Conservation (phyloP, 352 stramenopile species). For the Aphanomyces cochlioides region DNA sequence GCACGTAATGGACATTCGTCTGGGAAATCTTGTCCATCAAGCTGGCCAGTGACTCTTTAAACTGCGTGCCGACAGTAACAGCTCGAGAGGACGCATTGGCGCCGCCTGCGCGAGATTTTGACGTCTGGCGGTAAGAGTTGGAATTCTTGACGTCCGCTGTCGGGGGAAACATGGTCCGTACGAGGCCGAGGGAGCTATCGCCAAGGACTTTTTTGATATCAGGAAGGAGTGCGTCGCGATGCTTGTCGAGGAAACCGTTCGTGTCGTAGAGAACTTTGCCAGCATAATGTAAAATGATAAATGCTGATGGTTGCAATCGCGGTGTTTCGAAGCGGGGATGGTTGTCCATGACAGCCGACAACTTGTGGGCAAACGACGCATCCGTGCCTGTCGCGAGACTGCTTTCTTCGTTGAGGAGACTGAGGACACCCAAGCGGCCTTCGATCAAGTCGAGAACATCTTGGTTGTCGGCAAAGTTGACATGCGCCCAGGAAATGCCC, state of each 20-base stretch:
- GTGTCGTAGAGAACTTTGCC: constrained; percentile 83
- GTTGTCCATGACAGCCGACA: constrained; percentile 84
- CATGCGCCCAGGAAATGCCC: constrained; percentile 88
- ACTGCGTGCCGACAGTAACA: constrained; percentile 73
- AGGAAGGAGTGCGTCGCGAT: constrained; percentile 75
- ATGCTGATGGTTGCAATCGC: constrained; percentile 73
- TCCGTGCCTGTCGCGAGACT: constrained; percentile 80
- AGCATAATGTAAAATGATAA: constrained; percentile 84
- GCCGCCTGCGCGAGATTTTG: neutral
- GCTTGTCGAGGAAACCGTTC: constrained; percentile 79
- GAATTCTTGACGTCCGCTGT: neutral
- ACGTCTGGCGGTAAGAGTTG: neutral
- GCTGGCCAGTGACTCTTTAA: constrained; percentile 76
- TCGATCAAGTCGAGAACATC: constrained; percentile 89
- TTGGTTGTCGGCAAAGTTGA: constrained; percentile 88
- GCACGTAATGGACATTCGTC: constrained; percentile 84
- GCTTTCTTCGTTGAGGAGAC: constrained; percentile 88
- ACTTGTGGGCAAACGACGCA: constrained; percentile 82
- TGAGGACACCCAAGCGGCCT: constrained; percentile 83
- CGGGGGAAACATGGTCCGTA: constrained; percentile 26
- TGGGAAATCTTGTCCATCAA: constrained; percentile 85
- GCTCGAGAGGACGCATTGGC: constrained; percentile 14
- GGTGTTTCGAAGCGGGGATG: constrained; percentile 82
- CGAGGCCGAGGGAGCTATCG: constrained; percentile 23
- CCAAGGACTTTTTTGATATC: constrained; percentile 82